Evolutionary conservation across 1,284 basidiomycete species (phyloP), one percentile per base, ranked within the genome.

Genomic region (Amylostereum chailletii): DNA sequence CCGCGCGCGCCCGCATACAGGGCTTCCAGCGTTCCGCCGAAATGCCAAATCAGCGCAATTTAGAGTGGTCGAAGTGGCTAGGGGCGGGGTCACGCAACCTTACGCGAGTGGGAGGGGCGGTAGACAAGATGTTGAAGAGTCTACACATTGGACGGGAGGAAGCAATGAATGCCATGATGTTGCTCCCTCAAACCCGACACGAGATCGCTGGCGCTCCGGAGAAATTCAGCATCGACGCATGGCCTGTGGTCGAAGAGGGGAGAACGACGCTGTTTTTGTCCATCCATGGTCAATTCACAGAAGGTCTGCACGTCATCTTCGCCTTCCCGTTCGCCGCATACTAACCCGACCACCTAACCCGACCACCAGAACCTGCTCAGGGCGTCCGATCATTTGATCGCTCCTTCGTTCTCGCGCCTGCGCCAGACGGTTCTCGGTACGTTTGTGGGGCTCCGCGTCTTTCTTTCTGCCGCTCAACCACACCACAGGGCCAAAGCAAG

Each of bases 321-420:
- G 36, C 8, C 47, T 50, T 45, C 37, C 42, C 3, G 39, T 47
- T 34, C 38, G 19, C 31, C 29, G 10, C 47, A 19, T 26, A 42
- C 32, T 45, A 32, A 38, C 49, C 38, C 53, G 45, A 42, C 51
- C 33, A 48, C 50, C 48, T 40, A 53, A 44, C 53, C 55, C 47
- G 59, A 41, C 48, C 42, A 51, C 49, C 57, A 86, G 83, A 72
- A 48, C 72, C 71, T 37, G 67, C 71, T 8, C 69, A 71, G 54
- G 93, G 91, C 6, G 71, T 93, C 30, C 82, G 95, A 42, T 96
- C 94, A 4, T 99, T 99, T 65, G 93, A 96, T 62, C 80, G 95
- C 46, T 85, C 90, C 0, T 96, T 98, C 62, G 76, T 97, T 46
- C 75, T 99, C 8, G 85, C 84, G 2, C 87, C 90, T 19, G 83